Evolutionary conservation across 2,329 filamentous ascomycete species (phyloP), one percentile per base, ranked within the genome.

Genomic region (Trichoderma guizhouense): DNA sequence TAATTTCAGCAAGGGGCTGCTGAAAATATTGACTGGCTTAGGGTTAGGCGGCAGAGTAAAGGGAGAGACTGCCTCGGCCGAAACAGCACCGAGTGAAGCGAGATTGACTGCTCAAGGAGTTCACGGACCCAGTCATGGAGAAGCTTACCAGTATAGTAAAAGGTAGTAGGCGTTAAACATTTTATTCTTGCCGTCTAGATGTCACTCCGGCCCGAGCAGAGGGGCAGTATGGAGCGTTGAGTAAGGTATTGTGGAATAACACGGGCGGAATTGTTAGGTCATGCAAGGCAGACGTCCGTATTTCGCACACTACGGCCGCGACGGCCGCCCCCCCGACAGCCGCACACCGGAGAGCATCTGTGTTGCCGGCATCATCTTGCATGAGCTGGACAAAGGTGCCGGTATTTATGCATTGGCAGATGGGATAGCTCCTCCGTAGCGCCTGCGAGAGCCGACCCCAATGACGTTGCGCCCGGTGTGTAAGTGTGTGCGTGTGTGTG

Each of bases 91-190:
- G 36, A 6, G 65, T n/a, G 53, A 69, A 69, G 65, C 65, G 65
- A 69, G 28, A 69, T 69, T 69, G 65, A 60, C 30, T 3, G 18
- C 57, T 47, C 36, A 68, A 58, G 65, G 65, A 28, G 24, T 28
- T 61, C 55, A 12, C 34, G 28, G 65, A 61, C 55, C 36, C 18
- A 18, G 26, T 14, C 12, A 69, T 60, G 39, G 53, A 51, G n/a
- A 69, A 60, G 55, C 36, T 61, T 69, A 47, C 60, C 34, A 12
- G 24, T 47, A 21, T 47, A 36, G 60, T 39, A 43, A 28, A 36
- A 15, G 21, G 32, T 43, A 43, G 36, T 43, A 43, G 39, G 39
- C 39, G n/a, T 2, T n/a, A 18, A n/a, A 18, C 55, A 18, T 58
- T 32, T 34, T 24, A 3, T 60, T 1, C 5, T 34, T 32, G 12